Percentiles rank a stretch among this genome's conserved stretches.
phyloP scores from a whole-genome alignment of 164 flowering plant species.

The Dillenia turbinata region DNA sequence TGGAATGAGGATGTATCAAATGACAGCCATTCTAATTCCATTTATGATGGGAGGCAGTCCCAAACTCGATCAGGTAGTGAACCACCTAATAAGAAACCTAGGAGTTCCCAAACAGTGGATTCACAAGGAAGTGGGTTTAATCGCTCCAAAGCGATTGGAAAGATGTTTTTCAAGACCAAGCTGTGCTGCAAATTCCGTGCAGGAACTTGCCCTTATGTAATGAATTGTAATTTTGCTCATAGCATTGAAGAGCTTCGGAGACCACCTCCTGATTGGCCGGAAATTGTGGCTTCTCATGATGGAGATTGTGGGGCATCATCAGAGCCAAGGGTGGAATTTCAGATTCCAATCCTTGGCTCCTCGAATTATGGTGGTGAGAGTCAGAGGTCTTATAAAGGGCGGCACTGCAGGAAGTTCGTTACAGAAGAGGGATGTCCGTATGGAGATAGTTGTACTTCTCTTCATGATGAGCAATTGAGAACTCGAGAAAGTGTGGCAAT shows the following conservation, averaged over 20 bases:
- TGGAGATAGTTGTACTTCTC: conserved; percentile 87
- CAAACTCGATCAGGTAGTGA: conserved; percentile 49
- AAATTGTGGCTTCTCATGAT: conserved; percentile 83
- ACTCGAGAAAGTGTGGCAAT: conserved; percentile 94
- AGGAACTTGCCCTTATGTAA: conserved; percentile 89
- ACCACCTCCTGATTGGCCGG: conserved; percentile 99
- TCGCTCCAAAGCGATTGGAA: conserved; percentile 79
- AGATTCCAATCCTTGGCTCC: conserved; percentile 71
- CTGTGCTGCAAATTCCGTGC: conserved; percentile 92
- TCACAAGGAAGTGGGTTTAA: conserved; percentile 25
- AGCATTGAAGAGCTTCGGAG: conserved; percentile 84
- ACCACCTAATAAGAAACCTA: conserved; percentile 65
- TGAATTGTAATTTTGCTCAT: conserved; percentile 95
- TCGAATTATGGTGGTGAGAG: conserved; percentile 43
- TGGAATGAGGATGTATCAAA: conserved; percentile 49
- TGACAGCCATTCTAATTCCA: conserved; percentile 40
- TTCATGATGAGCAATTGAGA: conserved; percentile 93
- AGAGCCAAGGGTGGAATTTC: conserved; percentile 83
- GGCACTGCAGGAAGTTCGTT: conserved; percentile 96
- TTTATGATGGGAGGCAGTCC: conserved; percentile 39
- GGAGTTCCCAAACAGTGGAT: conserved; percentile 44
- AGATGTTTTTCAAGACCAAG: conserved; percentile 95
- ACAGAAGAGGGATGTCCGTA: conserved; percentile 98
- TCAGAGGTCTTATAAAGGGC: conserved; percentile 81
- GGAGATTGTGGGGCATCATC: conserved; percentile 40